Evolutionary conservation across 2,329 filamentous ascomycete genomes (phyloP), one percentile per base, ranked within the genome.

Genomic region (Albifimbria verrucaria): DNA sequence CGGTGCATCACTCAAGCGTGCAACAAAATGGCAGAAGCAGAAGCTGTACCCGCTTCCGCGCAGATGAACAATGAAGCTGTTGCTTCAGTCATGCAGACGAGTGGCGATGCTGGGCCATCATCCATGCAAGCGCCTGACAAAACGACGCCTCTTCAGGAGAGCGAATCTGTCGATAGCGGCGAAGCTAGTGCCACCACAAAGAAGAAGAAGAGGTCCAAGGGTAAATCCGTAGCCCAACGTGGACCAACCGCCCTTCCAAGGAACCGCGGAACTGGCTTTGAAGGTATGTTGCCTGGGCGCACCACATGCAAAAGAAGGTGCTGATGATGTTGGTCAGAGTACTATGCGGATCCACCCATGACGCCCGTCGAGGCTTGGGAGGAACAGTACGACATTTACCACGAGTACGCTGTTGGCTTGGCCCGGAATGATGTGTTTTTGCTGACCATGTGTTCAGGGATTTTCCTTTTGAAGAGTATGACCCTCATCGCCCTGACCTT

Each of bases 261-360:
- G 59, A 71, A 70, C 43, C 69, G 75, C 3, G 77, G 77, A 7
- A 88, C 83, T 6, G 89, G 89, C 0, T 92, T 92, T 54, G 89
- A 92, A 70, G 82, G 84, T 80, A 60, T 48, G 61, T 2, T 32
- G 24, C 45, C 22, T 12, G n/a, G n/a, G n/a, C n/a, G 12, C 41
- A 17, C 20, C 41, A 5, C 3, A 17, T 26, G 23, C 12, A 43
- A 21, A 23, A n/a, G 3, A 42, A 26, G 17, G 7, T 52, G 17
- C 57, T 39, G 41, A 17, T 18, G 39, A 20, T 6, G 7, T 25
- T n/a, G n/a, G n/a, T 48, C 52, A 81, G 87, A 92, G 56, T 90
- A 84, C 68, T 94, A 83, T 65, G 85, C 88, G 12, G 93, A 97
- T 68, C 79, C 86, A 1, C 92, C 92, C 0, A 72, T 95, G 55